Evolutionary conservation across 2,329 filamentous ascomycete genomes (phyloP).

Genomic region (Emergomyces africanus): DNA sequence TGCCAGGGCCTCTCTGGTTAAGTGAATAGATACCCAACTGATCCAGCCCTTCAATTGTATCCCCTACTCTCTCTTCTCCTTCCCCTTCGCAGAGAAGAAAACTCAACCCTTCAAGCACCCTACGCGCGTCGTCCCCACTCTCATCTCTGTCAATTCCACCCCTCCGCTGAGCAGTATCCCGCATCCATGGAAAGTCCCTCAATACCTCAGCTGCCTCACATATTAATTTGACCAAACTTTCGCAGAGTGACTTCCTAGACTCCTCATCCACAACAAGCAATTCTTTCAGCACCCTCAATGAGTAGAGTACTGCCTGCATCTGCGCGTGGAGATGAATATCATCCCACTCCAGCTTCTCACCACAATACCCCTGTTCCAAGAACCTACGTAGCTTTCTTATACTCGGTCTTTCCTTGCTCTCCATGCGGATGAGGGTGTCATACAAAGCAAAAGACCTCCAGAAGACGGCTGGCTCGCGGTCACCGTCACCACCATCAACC

Average conservation of each 20-base stretch:
- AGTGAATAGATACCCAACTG: neutral
- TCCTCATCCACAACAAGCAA: neutral
- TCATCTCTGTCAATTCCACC: neutral
- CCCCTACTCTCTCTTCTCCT: neutral
- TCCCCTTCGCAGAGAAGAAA: neutral
- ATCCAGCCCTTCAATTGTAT: neutral
- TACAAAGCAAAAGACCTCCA: slow-evolving; percentile 26
- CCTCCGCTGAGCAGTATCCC: neutral
- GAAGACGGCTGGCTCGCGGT: slow-evolving; percentile 6
- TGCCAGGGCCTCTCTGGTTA: neutral
- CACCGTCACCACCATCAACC: neutral
- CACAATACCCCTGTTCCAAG: slow-evolving; percentile 18
- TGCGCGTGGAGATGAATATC: slow-evolving; percentile 50
- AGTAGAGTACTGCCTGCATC: slow-evolving; percentile 49
- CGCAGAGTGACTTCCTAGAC: neutral
- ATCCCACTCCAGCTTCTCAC: slow-evolving; percentile 40
- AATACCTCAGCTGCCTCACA: neutral
- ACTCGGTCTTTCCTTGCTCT: slow-evolving; percentile 8
- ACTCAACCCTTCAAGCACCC: neutral
- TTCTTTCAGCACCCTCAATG: slow-evolving; percentile 47
- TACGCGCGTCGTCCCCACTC: neutral
- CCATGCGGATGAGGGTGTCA: slow-evolving; percentile 16
- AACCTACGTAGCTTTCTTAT: slow-evolving; percentile 17
- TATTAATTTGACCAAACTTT: neutral
- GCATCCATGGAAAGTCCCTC: neutral